Percentiles rank a stretch among this genome's conserved stretches.
phyloP scores from a whole-genome alignment of 192 early-diverging fungal species.

The Coemansia sp. region DNA sequence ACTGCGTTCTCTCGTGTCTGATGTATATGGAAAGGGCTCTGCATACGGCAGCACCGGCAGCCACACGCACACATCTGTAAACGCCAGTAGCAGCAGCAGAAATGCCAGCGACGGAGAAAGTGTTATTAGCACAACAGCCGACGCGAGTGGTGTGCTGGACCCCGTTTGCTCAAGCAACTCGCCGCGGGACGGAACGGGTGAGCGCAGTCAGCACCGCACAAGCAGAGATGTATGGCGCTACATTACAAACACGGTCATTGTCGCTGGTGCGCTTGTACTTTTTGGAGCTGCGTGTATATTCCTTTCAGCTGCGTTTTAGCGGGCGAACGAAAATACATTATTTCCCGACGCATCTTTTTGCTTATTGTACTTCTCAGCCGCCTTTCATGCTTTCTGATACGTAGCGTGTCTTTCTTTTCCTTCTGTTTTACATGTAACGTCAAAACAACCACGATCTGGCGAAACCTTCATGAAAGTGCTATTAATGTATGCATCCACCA shows the following conservation, averaged over 20 bases:
- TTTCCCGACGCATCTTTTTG: background rate
- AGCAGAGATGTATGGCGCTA: background rate
- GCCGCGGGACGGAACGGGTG: background rate
- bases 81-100: background rate
- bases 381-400: no score
- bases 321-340: background rate
- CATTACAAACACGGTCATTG: slow-evolving; percentile 1
- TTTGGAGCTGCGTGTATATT: background rate
- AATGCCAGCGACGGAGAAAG: background rate
- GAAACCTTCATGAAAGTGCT: background rate
- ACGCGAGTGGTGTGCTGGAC: background rate
- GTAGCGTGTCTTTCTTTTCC: no score
- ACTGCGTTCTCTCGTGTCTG: background rate
- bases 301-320: background rate
- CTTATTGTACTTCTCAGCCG: no score
- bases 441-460: background rate
- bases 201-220: background rate
- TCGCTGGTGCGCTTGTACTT: background rate
- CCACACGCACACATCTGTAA: background rate
- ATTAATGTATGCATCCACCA: background rate
- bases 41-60: background rate
- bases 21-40: background rate
- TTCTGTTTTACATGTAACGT: background rate
- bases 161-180: background rate
- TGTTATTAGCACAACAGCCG: background rate